Conservation (phyloP, 495 filamentous ascomycete genomes). For the Tuber calosporum region DNA sequence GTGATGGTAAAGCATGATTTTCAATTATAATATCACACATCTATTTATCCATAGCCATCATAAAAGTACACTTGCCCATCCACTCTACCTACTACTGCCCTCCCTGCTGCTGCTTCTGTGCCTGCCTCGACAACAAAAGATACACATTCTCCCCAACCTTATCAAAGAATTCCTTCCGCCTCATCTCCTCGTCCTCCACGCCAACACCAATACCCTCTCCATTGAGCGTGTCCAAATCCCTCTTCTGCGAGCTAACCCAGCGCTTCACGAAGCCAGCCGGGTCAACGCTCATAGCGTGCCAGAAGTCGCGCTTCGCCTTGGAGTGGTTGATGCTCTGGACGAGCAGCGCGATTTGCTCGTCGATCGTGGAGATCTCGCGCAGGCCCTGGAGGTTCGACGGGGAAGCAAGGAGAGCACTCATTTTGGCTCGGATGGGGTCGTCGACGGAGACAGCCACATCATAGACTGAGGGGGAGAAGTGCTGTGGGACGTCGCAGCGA, state of each 20-base stretch:
- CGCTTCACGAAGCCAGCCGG: slow-evolving; percentile 71
- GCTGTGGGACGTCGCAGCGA: slow-evolving; percentile 80
- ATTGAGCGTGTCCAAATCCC: slow-evolving; percentile 82
- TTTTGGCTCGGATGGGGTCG: slow-evolving; percentile 66
- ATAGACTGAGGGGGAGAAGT: slow-evolving; percentile 69
- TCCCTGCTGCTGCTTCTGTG: slow-evolving; percentile 19
- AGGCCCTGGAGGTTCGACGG: slow-evolving; percentile 56
- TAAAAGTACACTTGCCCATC: slow-evolving; percentile 14
- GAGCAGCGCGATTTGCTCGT: slow-evolving; percentile 75
- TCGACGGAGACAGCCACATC: slow-evolving; percentile 80
- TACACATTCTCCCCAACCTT: slow-evolving; percentile 41
- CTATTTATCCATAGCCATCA: background rate
- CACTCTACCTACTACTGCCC: slow-evolving; percentile 14
- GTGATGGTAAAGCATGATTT: background rate
- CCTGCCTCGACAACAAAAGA: slow-evolving; percentile 36
- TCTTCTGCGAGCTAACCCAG: slow-evolving; percentile 80
- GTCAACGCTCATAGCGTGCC: slow-evolving; percentile 65
- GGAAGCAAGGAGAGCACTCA: slow-evolving; percentile 54
- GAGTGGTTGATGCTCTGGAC: slow-evolving; percentile 69
- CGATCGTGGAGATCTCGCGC: slow-evolving; percentile 61
- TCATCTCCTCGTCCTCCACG: slow-evolving; percentile 54
- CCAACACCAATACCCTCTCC: slow-evolving; percentile 69
- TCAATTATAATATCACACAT: background rate
- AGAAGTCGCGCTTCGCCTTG: slow-evolving; percentile 80
- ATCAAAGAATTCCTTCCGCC: slow-evolving; percentile 52